Base-by-base conservation (phyloP, 176 grass and related monocot genomes). In the Ensete ventricosum region DNA sequence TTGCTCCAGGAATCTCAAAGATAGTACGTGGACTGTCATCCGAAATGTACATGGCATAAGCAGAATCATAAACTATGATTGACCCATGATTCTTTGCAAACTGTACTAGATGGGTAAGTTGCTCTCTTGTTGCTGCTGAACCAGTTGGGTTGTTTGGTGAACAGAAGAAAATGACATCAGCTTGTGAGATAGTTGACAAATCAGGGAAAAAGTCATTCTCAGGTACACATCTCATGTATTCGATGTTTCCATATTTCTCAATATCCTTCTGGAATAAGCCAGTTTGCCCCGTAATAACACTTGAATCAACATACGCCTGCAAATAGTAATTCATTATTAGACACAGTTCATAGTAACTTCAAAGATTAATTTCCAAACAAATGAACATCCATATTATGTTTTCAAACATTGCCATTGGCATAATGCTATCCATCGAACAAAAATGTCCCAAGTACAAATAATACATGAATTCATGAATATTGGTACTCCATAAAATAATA, bases 91-190 rank as follows among this genome's bases (percentile, higher is more conserved):
- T 88, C 78, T 94, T 94, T 0, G 90, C 90, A 76, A 93, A 99
- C 73, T 89, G 89, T 19, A 97, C 94, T 57, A 97, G 79, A 53
- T 82, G 76, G 19, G 73, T 87, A 71, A 93, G 86, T 43, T 97
- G 88, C 66, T 93, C 94, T 73, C 87, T 82, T 49, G 90, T 80
- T 79, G 94, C 88, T 81, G 80, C 71, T 54, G 94, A 89, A 63
- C 94, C 90, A 21, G 94, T 97, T 77, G 90, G 94, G 26, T 97
- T 97, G 80, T 97, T 97, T 14, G 88, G 94, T 81, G 94, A 97
- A 84, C 90, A 99, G 19, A 99, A 94, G 82, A 93, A 94, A 69
- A 99, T 99, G 74, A 98, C 72, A 87, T 99, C 90, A 67, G 88
- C 86, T 59, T 62, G 78, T 53, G 85, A 73, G 19, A 91, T 85